Base-by-base conservation (phyloP, 805 yeast genomes). In the Vanderwaltozyma verrucispora region DNA sequence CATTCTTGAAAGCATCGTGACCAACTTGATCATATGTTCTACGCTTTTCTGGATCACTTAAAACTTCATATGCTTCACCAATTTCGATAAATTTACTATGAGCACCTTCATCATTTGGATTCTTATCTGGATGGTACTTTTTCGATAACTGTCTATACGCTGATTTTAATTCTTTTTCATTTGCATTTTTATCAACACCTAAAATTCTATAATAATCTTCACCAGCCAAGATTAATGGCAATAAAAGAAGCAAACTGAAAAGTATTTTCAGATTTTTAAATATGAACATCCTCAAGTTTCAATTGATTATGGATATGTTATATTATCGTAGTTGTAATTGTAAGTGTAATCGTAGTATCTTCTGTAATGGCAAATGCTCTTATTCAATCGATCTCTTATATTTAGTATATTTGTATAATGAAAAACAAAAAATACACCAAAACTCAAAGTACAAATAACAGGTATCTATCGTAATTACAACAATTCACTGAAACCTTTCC, bases 61-160 rank as follows among this genome's bases (percentile, higher is more conserved):
- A 68, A 11, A 86, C 82, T 38, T 87, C 96, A 58, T 89, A 89
- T 0, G 97, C 97, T 53, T 82, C 94, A 13, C 95, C 95, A 21
- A 92, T 73, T 60, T 87, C 94, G 35, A 92, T 79, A 57, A 88
- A 92, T 61, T 74, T 79, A 35, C 81, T 79, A 46, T 84, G 87
- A 1, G 96, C 95, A 21, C 72, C 80, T 8, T 84, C 86, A 49
- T 80, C 74, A 6, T 80, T 81, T 5, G 81, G 79, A 56, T 89
- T 92, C 64, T 89, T 89, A 61, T 89, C 98, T 2, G 98, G 98
- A 54, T 89, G 98, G 60, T 74, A 86, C 54, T 83, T 83, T 57
- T 85, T 80, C 47, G 88, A 78, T 45, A 89, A 63, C 39, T 75
- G 72, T 47, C 95, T 67, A 57, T 88, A 88, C 0, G 96, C 95